A percentile compares a stretch with the other conserved stretches of the same genome.
phyloP scores from a whole-genome alignment of 2,329 filamentous ascomycete genomes.

The Paraphoma chrysanthemicola region DNA sequence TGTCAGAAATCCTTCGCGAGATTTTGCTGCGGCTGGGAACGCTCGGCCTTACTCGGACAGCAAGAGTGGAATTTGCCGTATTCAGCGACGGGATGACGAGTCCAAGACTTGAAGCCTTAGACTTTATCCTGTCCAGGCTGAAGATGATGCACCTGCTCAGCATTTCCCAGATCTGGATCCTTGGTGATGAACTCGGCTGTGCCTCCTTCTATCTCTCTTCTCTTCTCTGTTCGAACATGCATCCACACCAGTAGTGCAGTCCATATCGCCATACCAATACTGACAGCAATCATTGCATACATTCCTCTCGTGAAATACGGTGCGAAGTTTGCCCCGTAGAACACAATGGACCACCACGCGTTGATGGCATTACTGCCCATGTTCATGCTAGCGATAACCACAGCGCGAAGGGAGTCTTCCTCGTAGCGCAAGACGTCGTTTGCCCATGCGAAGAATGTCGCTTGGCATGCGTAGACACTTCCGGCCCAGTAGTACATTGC shows the following conservation, averaged over 20 bases:
- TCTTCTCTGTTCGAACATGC: constrained; percentile 49
- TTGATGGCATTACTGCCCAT: constrained; percentile 66
- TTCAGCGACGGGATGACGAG: not conserved
- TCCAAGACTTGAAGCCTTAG: not conserved
- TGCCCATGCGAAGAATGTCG: constrained; percentile 78
- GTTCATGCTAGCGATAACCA: constrained; percentile 77
- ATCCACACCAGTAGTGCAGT: constrained; percentile 61
- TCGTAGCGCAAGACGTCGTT: constrained; percentile 73
- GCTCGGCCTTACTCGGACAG: not conserved
- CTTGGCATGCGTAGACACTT: constrained; percentile 74
- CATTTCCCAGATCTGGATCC: constrained; percentile 9
- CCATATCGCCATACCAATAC: constrained; percentile 67
- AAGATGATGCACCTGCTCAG: constrained; percentile 7
- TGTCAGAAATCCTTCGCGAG: constrained; percentile 7
- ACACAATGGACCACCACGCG: constrained; percentile 76
- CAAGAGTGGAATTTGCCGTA: not conserved
- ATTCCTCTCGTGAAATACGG: constrained; percentile 73
- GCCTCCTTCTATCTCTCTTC: constrained; percentile 22
- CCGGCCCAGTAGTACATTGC: constrained; percentile 75
- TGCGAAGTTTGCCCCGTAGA: constrained; percentile 71
- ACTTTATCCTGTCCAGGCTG: constrained; percentile 10
- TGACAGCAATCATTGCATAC: constrained; percentile 75
- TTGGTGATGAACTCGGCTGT: constrained; percentile 7
- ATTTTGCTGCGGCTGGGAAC: not conserved
- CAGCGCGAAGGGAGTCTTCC: constrained; percentile 67